A percentile compares a stretch with the other conserved stretches of the same genome.
phyloP scores from a whole-genome alignment of 2,329 filamentous ascomycete genomes.

The Beauveria sp. region DNA sequence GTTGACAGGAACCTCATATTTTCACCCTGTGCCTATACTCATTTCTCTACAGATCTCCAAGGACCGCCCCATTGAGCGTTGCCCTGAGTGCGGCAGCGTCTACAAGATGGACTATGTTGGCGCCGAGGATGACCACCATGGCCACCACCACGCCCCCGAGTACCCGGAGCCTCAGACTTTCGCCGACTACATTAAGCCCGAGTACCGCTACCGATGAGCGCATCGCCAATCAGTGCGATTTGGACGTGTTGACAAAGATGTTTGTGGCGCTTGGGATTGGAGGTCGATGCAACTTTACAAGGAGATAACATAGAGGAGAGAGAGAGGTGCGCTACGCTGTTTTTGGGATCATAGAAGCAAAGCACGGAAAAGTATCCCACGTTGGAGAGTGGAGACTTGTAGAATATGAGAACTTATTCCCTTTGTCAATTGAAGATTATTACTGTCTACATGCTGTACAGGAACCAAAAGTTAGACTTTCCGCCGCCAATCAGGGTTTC shows the following conservation, averaged over 20 bases:
- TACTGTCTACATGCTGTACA: neutral
- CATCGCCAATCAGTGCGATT: neutral
- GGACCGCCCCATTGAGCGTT: conserved; percentile 87
- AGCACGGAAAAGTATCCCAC: conserved; percentile 16
- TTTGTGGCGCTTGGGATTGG: neutral
- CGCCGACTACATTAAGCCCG: conserved; percentile 88
- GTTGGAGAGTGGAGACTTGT: conserved; percentile 22
- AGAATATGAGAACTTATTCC: conserved; percentile 32
- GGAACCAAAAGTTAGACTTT: no score
- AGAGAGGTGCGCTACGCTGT: conserved; percentile 5
- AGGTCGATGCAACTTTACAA: neutral
- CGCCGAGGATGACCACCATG: conserved; percentile 64
- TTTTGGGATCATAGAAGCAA: conserved; percentile 16
- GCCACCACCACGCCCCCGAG: conserved; percentile 51
- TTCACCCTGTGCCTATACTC: neutral
- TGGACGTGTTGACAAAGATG: neutral
- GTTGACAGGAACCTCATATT: conserved; percentile 26
- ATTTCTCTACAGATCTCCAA: conserved; percentile 58
- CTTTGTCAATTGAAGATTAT: conserved; percentile 29
- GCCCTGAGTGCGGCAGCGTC: conserved; percentile 90
- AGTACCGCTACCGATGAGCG: conserved; percentile 69
- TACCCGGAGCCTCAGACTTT: conserved; percentile 90
- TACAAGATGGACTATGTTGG: conserved; percentile 98
- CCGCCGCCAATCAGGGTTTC: neutral
- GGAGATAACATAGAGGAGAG: neutral